A percentile compares a stretch with the other conserved stretches of the same genome.
phyloP scores from a whole-genome alignment of 2,329 filamentous ascomycete species.

The Samsoniella hepiali region DNA sequence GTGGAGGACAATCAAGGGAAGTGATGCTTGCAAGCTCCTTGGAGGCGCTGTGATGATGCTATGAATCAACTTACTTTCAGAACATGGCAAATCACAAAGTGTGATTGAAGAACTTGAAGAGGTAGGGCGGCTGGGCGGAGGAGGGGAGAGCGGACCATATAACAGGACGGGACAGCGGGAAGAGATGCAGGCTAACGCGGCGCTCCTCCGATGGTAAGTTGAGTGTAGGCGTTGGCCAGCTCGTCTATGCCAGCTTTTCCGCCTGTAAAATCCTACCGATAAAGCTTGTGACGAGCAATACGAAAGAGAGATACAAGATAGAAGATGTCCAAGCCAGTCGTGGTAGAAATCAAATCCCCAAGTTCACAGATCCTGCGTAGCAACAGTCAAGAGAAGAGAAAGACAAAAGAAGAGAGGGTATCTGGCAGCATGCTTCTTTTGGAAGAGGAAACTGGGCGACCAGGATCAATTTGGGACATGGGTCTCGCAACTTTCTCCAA shows the following conservation, averaged over 20 bases:
- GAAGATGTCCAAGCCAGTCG: neutral
- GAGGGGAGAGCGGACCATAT: slow-evolving; percentile 14
- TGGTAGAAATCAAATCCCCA: neutral
- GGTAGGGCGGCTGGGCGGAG: neutral
- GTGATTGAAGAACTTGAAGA: neutral
- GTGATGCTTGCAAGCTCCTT: neutral
- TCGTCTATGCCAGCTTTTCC: slow-evolving; percentile 1
- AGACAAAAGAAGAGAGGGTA: slow-evolving; percentile 6
- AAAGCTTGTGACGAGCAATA: neutral
- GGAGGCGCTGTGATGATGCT: neutral
- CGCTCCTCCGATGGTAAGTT: slow-evolving; percentile 1
- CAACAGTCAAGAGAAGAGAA: slow-evolving; percentile 9
- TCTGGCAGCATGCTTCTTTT: slow-evolving; percentile 18
- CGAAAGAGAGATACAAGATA: neutral
- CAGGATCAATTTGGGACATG: slow-evolving; percentile 17
- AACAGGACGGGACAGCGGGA: slow-evolving; percentile 2
- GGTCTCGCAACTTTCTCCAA: slow-evolving; percentile 18
- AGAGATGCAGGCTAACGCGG: slow-evolving; percentile 9
- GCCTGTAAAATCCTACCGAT: neutral
- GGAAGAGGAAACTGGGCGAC: slow-evolving; percentile 13
- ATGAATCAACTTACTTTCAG: slow-evolving; percentile 1
- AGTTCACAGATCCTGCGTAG: neutral
- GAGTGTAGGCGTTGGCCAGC: slow-evolving; percentile 6
- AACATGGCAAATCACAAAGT: neutral
- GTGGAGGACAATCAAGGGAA: neutral